Base-by-base conservation (phyloP, 176 grass and related monocot species). In the Avena insularis region DNA sequence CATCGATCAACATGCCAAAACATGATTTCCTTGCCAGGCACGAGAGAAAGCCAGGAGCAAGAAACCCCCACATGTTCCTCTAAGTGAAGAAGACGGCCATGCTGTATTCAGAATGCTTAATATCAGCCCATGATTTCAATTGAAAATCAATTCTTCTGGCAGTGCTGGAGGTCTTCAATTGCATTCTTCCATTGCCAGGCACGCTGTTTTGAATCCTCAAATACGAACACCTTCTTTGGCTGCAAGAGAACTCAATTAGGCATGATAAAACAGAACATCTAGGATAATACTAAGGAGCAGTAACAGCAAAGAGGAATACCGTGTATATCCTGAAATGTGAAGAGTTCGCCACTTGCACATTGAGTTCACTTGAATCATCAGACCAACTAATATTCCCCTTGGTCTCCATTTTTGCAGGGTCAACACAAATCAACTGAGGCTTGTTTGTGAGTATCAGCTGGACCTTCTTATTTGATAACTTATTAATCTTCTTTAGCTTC, bases 141-240 rank as follows among this genome's bases (percentile, higher is more conserved):
- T 72, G 40, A 70, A 60, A 86, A 79, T 90, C 59, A 93, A 17
- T 73, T 91, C 74, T 84, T 91, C 71, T 85, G 86, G 77, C 54
- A 31, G 29, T 84, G 82, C 72, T 99, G 97, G 31, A 99, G 91
- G 55, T 92, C 97, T 96, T 99, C 97, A 76, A 99, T 96, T 49
- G 92, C 92, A 48, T 91, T 93, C 88, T 99, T 99, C 97, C 97
- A 99, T 80, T 99, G 94, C 89, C 91, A 94, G 50, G 94, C 97
- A 25, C 94, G 91, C 74, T 93, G 87, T 51, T 99, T 96, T 20
- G 83, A 77, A 74, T 99, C 97, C 85, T 99, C 97, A 87, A 99
- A 96, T 25, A 89, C 80, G 9, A 89, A 88, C 69, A 96, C 92
- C 84, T 99, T 99, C 88, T 93, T 99, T 21, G 94, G 92, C 97